Base-by-base conservation (phyloP, 495 filamentous ascomycete genomes). In the Penicillium herquei region DNA sequence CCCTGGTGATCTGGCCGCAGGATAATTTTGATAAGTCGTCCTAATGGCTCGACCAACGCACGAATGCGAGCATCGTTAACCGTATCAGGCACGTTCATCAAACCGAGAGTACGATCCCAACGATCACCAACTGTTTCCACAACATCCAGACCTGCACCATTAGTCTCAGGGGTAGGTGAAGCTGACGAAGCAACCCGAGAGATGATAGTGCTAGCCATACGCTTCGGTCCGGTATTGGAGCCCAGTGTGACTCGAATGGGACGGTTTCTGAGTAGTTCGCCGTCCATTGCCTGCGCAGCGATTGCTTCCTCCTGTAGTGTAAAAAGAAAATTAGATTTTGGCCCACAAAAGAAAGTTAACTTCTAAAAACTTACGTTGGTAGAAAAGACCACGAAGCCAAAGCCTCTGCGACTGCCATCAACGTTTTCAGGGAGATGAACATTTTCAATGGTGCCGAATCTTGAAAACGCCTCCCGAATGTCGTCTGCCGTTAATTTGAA, bases 1-100 rank as follows among this genome's bases (percentile, higher is more conserved):
- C 94, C 93, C 58, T 86, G 82, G 54, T 94, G 88, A 48, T 90
- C 82, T 2, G 90, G 90, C 39, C 82, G 78, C 39, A 87, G 65
- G 12, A 77, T 62, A 33, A 87, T 73, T 64, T 84, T 83, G 54
- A 80, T 67, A 17, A 86, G 64, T 18, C 70, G 68, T 17, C 81
- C 83, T 46, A 72, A 81, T 10, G 81, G 79, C 54, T 89, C 86
- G 8, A 86, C 74, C 17, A 87, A 69, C 12, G 77, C 71, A n/a
- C 77, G 78, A 49, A 88, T 77, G 1, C 83, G 82, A 9, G 81
- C 78, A 55, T 85, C 81, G 48, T 86, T 88, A 55, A 87, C 78
- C 0, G 84, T 88, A 55, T 88, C 85, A 2, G 85, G 85, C 10
- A 88, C 62, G 39, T 84, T 79, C 71, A 87, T 77, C 48, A 87